These are phyloP conservation scores for Fusarium stilboides DNA, from an alignment of 2,329 filamentous ascomycete genomes.

Conservation along the genomic window DNA sequence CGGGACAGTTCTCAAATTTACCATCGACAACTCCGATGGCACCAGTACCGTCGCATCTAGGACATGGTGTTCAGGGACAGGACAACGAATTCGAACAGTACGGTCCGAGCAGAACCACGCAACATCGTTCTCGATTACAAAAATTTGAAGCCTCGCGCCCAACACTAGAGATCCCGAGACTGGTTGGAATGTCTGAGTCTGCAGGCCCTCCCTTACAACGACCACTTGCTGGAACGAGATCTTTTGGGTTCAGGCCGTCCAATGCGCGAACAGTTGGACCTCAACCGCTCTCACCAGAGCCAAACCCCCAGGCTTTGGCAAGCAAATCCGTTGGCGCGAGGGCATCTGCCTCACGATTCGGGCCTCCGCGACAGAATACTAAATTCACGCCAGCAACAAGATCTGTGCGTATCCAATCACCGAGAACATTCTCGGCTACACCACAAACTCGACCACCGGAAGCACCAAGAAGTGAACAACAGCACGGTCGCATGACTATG, in stretches of 20 bases:
- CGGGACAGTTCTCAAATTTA: constrained; percentile 43
- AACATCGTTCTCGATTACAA: constrained; percentile 20
- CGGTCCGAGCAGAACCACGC: constrained; percentile 1
- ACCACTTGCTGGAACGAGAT: constrained; percentile 20
- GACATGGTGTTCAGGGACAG: constrained; percentile 53
- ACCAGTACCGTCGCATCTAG: constrained; percentile 61
- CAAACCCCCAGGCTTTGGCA: constrained; percentile 8
- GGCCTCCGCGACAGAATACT: constrained; percentile 17
- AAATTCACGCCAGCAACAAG: constrained; percentile 35
- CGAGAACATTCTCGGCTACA: constrained; percentile 35
- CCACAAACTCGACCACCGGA: constrained; percentile 22
- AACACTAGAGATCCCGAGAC: background rate
- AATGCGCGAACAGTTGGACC: constrained; percentile 24
- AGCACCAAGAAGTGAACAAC: constrained; percentile 16
- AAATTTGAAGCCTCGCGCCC: constrained; percentile 15
- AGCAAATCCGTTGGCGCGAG: constrained; percentile 44
- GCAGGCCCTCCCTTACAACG: constrained; percentile 10
- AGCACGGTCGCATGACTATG: constrained; percentile 19
- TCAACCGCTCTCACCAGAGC: constrained; percentile 29
- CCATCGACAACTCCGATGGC: constrained; percentile 61
- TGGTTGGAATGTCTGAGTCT: constrained; percentile 11
- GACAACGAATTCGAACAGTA: constrained; percentile 22
- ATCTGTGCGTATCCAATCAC: constrained; percentile 48
- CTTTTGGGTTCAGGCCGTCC: constrained; percentile 24
- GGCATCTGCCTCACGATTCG: constrained; percentile 33